Percentiles rank a stretch among this genome's conserved stretches.
Evolutionary conservation across 2,329 filamentous ascomycete genomes (phyloP).

Genomic region (Colletotrichum cordylinicola): DNA sequence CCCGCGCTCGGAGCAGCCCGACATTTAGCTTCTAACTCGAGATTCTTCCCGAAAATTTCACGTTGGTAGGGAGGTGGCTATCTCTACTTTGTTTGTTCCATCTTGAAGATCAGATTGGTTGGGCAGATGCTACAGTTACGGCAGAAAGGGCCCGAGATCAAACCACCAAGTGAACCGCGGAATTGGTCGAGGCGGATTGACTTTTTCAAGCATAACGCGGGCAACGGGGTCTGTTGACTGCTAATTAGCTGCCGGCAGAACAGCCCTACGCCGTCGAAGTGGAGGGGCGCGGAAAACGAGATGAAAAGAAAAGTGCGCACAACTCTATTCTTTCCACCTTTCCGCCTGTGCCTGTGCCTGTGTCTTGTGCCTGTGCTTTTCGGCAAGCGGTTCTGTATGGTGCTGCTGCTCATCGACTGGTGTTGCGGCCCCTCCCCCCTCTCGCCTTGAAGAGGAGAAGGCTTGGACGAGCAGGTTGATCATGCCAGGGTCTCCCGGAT

Average conservation of each 20-base stretch:
- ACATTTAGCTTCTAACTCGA: neutral
- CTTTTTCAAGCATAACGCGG: neutral
- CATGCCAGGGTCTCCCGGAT: neutral
- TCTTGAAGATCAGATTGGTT: neutral
- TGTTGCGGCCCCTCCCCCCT: neutral
- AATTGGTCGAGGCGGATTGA: neutral
- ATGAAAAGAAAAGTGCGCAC: neutral
- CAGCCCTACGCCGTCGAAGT: neutral
- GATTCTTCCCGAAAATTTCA: neutral
- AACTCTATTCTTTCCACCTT: neutral
- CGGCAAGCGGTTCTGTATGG: neutral
- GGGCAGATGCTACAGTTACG: neutral
- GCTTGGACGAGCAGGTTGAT: neutral
- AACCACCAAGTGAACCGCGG: neutral
- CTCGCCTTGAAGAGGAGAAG: neutral
- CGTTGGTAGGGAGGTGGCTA: neutral
- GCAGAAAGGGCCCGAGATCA: neutral
- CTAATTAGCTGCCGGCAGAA: neutral
- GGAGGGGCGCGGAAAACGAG: neutral
- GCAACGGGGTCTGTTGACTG: neutral
- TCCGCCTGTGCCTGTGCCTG: neutral
- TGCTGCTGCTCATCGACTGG: neutral
- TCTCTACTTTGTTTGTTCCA: neutral
- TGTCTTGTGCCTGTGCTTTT: neutral
- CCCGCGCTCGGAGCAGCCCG: neutral